A percentile compares a stretch with the other conserved stretches of the same genome.
Evolutionary conservation across 1,139 yeast genomes (phyloP).

Genomic region (Magnusiomyces clavatus): DNA sequence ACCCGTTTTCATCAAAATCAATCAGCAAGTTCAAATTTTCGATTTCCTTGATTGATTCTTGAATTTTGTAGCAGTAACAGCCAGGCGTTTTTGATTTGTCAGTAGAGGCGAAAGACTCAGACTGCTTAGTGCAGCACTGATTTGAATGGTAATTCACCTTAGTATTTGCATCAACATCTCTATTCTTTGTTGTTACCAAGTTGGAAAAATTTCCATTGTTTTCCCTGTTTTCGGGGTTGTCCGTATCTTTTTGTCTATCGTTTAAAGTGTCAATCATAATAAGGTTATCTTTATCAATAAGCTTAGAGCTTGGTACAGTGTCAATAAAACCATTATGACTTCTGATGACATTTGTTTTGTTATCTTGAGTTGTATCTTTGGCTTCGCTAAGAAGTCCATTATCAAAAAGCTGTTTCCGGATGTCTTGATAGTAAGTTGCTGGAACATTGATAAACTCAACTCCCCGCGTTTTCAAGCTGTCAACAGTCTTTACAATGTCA

Average conservation of each 20-base stretch:
- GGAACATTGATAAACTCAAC: conserved; percentile 62
- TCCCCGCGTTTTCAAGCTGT: conserved; percentile 48
- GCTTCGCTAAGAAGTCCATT: background rate
- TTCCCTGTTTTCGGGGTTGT: too few relatives aligned
- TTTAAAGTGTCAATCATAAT: too few relatives aligned
- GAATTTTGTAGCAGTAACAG: conserved; percentile 36
- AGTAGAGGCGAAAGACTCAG: conserved; percentile 25
- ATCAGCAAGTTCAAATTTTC: conserved; percentile 49
- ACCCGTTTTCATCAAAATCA: conserved; percentile 67
- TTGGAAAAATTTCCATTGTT: too few relatives aligned
- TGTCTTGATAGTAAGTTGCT: conserved; percentile 44
- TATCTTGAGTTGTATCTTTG: too few relatives aligned
- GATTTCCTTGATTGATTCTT: conserved; percentile 44
- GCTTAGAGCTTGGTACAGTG: too few relatives aligned
- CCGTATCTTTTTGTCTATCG: too few relatives aligned
- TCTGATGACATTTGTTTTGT: too few relatives aligned
- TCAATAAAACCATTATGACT: too few relatives aligned
- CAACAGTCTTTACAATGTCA: conserved; percentile 53
- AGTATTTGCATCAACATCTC: too few relatives aligned
- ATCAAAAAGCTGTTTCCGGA: conserved; percentile 33
- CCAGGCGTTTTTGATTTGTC: too few relatives aligned
- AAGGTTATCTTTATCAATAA: too few relatives aligned
- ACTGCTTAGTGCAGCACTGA: background rate
- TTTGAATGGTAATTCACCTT: background rate
- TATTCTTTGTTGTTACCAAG: too few relatives aligned